Conservation (phyloP, 225 moss, liverwort and hornwort species). For the Thuidium tamariscinum region DNA sequence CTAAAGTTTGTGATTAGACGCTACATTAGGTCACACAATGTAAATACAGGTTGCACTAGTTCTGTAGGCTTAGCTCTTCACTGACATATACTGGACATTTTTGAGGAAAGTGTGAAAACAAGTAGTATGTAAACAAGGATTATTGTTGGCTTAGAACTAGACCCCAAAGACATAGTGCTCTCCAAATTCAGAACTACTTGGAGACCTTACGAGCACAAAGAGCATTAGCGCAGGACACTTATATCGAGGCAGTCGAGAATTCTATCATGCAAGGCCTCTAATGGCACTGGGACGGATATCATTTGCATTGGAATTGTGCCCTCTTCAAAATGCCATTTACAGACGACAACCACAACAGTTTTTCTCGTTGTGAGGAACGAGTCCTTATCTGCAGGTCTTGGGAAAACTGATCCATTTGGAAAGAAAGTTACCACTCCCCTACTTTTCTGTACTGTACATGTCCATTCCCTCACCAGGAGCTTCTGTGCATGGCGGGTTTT, state of each 20-base stretch:
- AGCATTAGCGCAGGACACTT: background rate
- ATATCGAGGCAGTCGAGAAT: background rate
- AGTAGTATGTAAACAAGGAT: background rate
- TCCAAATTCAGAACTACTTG: background rate
- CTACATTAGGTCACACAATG: background rate
- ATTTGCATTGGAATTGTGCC: background rate
- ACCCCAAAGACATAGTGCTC: background rate
- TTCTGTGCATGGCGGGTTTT: background rate
- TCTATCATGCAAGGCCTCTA: background rate
- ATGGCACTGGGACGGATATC: background rate
- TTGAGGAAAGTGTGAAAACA: background rate
- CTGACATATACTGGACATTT: no score
- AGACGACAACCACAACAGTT: background rate
- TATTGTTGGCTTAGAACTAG: background rate
- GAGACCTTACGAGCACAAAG: background rate
- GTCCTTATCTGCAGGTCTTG: background rate
- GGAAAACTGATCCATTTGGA: background rate
- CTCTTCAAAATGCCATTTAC: background rate
- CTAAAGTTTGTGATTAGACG: background rate
- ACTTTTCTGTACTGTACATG: conserved; percentile 3
- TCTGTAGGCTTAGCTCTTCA: background rate
- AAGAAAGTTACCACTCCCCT: background rate
- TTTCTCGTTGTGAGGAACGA: background rate
- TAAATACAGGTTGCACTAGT: background rate
- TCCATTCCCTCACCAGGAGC: background rate